A percentile compares a stretch with the other conserved stretches of the same genome.
Evolutionary conservation across 1,284 basidiomycete species (phyloP).

Genomic region (Malassezia sympodialis): DNA sequence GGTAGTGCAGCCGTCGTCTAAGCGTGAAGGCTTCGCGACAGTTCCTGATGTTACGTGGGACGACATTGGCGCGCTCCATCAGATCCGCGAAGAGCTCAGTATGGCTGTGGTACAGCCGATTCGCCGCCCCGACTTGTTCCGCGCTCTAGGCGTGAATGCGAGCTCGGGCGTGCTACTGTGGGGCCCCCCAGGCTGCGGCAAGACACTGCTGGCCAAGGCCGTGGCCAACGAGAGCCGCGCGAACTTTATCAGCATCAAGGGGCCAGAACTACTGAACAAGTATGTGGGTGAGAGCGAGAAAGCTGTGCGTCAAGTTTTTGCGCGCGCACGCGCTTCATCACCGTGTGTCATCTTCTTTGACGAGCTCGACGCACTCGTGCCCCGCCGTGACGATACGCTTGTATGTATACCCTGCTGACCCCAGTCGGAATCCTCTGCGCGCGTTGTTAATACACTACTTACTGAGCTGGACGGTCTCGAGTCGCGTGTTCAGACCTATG

Average conservation of each 20-base stretch:
- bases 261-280: slow-evolving; percentile 88
- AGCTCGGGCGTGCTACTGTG: slow-evolving; percentile 74
- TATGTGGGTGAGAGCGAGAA: slow-evolving; percentile 96
- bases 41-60: slow-evolving; percentile 91
- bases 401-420: background rate
- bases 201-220: slow-evolving; percentile 88
- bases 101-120: slow-evolving; percentile 98
- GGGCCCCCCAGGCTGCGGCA: slow-evolving; percentile 96
- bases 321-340: slow-evolving; percentile 71
- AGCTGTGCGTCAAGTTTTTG: slow-evolving; percentile 86
- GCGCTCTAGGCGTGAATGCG: slow-evolving; percentile 69
- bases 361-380: slow-evolving; percentile 90
- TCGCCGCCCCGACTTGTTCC: slow-evolving; percentile 75
- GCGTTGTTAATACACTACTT: slow-evolving; percentile 93
- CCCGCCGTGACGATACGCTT: slow-evolving; percentile 71
- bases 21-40: slow-evolving; percentile 93
- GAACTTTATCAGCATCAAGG: slow-evolving; percentile 95
- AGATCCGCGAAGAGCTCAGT: slow-evolving; percentile 76
- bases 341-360: slow-evolving; percentile 92
- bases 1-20: slow-evolving; percentile 85
- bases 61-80: slow-evolving; percentile 82
- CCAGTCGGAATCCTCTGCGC: slow-evolving; percentile 79
- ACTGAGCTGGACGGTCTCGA: slow-evolving; percentile 94
- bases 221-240: slow-evolving; percentile 88
- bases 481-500: slow-evolving; percentile 73